Base-by-base conservation (phyloP, 2,329 filamentous ascomycete genomes). In the Paecilomyces fulvus region DNA sequence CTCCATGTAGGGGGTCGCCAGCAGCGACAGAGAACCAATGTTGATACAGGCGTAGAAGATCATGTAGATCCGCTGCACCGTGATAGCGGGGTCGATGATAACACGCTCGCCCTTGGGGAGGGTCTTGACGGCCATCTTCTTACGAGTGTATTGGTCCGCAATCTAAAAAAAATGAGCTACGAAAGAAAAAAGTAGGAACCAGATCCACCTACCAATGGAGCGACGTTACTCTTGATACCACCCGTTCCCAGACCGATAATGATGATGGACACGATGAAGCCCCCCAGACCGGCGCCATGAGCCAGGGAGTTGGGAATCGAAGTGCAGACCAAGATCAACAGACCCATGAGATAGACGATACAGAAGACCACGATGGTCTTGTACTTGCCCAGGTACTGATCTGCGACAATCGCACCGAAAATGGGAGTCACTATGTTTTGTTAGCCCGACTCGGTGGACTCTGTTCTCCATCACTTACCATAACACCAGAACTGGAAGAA, bases 11-110 rank as follows among this genome's bases (percentile, higher is more conserved):
- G 83, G 83, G 0, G 84, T 89, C 6, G 81, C 84, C 62, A 90
- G 79, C 55, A 83, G 76, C 0, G 83, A 87, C 6, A 91, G 76
- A 1, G 84, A 82, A n/a, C 87, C 88, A 14, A 90, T 63, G 70
- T 90, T 90, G 67, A 90, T 89, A 72, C 83, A 86, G 69, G 80
- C 79, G 72, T 89, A 89, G 75, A 89, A 89, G 66, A 89, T 81
- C 83, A 84, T 87, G 76, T 87, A 89, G 59, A 89, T 83, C 51
- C 84, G 79, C 64, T 86, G 82, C 59, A 85, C 80, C 1, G 86
- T 89, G 55, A 87, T 75, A 43, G 80, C 77, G 0, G 85, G 85
- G 62, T 89, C 85, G 25, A 88, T 80, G 60, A 89, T 79, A 55
- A 89, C 83, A 17, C 77, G 75, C 66, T 81, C 74, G 20, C 79